A percentile compares a stretch with the other conserved stretches of the same genome.
These are phyloP conservation scores for Phytophthora cactorum DNA, from an alignment of 352 stramenopile genomes.

Conservation along the genomic window DNA sequence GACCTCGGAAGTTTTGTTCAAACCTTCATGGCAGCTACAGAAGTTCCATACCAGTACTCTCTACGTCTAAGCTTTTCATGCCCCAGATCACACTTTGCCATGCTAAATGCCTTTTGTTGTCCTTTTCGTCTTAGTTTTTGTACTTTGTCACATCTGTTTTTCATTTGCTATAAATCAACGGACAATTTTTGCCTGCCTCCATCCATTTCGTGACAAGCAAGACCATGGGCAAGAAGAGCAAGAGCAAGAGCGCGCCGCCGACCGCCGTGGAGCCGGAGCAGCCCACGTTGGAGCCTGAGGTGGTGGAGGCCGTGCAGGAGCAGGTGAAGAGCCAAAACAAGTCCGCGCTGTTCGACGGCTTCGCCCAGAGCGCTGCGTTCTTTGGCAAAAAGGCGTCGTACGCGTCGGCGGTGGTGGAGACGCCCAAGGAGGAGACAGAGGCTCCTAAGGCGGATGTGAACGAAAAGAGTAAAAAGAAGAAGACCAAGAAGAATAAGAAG, in stretches of 20 bases:
- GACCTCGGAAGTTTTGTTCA: conserved; percentile 2
- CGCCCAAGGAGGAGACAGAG: conserved; percentile 12
- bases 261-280: conserved; percentile 8
- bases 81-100: too few species aligned
- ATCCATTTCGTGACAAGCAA: conserved; percentile 49
- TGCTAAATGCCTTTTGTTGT: neutral
- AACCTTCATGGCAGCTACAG: neutral
- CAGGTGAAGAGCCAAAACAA: conserved; percentile 33
- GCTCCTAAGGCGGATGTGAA: conserved; percentile 3
- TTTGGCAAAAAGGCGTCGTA: conserved; percentile 77
- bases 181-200: conserved; percentile 15
- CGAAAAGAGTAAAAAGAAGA: conserved; percentile 14
- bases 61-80: too few species aligned
- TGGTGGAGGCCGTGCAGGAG: conserved; percentile 27
- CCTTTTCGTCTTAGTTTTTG: conserved; percentile 3
- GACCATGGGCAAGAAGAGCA: conserved; percentile 52
- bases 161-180: neutral
- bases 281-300: conserved; percentile 19
- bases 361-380: conserved; percentile 65
- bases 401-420: conserved; percentile 20
- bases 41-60: too few species aligned
- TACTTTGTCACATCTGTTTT: neutral
- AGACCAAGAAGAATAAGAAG: conserved; percentile 15
- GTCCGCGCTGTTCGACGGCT: conserved; percentile 52
- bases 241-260: conserved; percentile 17